Evolutionary conservation across 768 basidiomycete genomes (phyloP).

Genomic region (button mushroom (Agaricus bisporus)): DNA sequence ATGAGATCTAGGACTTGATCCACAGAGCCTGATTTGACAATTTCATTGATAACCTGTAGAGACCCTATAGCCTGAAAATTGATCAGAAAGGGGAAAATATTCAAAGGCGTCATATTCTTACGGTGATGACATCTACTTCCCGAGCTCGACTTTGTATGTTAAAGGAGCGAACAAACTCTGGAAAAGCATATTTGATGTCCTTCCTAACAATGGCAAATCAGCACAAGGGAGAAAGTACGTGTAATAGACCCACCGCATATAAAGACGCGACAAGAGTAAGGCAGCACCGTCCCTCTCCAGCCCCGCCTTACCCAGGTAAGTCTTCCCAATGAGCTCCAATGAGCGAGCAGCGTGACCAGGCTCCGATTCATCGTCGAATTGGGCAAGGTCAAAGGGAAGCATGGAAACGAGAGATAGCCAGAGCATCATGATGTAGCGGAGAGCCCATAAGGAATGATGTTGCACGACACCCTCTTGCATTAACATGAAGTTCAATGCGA

Average conservation of each 20-base stretch:
- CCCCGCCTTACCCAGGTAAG: slow-evolving; percentile 60
- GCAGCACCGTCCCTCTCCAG: slow-evolving; percentile 83
- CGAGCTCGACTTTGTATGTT: slow-evolving; percentile 25
- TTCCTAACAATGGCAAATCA: slow-evolving; percentile 33
- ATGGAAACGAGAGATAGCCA: slow-evolving; percentile 95
- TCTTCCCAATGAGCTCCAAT: slow-evolving; percentile 55
- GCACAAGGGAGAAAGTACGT: not conserved
- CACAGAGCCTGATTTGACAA: slow-evolving; percentile 56
- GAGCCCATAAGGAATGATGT: slow-evolving; percentile 56
- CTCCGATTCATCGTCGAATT: slow-evolving; percentile 66
- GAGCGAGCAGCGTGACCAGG: slow-evolving; percentile 45
- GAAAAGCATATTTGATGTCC: slow-evolving; percentile 47
- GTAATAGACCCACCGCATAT: slow-evolving; percentile 53
- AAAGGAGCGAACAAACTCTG: slow-evolving; percentile 47
- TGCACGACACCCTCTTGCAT: slow-evolving; percentile 36
- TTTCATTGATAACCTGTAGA: slow-evolving; percentile 65
- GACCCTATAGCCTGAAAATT: slow-evolving; percentile 56
- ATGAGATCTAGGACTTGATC: slow-evolving; percentile 43
- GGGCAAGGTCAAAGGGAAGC: slow-evolving; percentile 86
- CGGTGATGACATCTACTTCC: slow-evolving; percentile 44
- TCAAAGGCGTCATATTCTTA: slow-evolving; percentile 21
- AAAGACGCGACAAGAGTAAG: slow-evolving; percentile 73
- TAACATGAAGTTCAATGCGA: slow-evolving; percentile 63
- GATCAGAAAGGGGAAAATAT: slow-evolving; percentile 2
- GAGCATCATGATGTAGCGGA: slow-evolving; percentile 78